Conservation (phyloP, 176 grass and related monocot genomes). For the Cenchrus americanus region DNA sequence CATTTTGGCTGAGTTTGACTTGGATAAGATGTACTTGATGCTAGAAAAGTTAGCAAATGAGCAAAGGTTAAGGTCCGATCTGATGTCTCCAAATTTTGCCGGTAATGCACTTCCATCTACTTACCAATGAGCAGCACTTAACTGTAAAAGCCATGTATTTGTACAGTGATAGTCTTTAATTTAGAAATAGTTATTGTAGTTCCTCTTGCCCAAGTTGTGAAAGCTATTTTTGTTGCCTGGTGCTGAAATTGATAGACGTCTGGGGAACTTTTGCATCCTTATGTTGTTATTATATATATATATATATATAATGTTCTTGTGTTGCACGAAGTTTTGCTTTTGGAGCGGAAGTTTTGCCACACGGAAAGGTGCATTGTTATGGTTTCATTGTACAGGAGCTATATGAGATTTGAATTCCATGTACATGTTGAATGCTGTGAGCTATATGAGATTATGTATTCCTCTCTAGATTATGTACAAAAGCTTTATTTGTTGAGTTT, state of each 20-base stretch:
- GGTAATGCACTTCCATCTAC: conserved; percentile 28
- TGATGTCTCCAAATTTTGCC: conserved; percentile 46
- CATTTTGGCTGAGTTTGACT: conserved; percentile 55
- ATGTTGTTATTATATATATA: not conserved
- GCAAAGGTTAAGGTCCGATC: conserved; percentile 36
- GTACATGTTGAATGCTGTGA: too few species aligned
- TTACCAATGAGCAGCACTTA: conserved; percentile 21
- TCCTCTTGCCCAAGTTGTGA: not conserved
- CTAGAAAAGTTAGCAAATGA: conserved; percentile 44
- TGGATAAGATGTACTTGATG: conserved; percentile 51
- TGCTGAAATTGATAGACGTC: not conserved
- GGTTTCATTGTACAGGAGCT: too few species aligned
- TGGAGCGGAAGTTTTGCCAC: not conserved
- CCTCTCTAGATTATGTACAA: too few species aligned
- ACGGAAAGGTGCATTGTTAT: not conserved
- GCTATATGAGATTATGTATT: too few species aligned
- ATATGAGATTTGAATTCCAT: too few species aligned
- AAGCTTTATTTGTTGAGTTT: too few species aligned
- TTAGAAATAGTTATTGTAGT: conserved; percentile 19
- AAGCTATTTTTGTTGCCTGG: not conserved
- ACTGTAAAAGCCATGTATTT: conserved; percentile 31
- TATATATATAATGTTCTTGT: not conserved
- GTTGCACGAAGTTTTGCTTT: not conserved
- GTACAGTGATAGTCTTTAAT: conserved; percentile 25
- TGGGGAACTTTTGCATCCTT: not conserved